Conservation (phyloP, 2,329 filamentous ascomycete genomes). For the Stachybotrys chartarum region DNA sequence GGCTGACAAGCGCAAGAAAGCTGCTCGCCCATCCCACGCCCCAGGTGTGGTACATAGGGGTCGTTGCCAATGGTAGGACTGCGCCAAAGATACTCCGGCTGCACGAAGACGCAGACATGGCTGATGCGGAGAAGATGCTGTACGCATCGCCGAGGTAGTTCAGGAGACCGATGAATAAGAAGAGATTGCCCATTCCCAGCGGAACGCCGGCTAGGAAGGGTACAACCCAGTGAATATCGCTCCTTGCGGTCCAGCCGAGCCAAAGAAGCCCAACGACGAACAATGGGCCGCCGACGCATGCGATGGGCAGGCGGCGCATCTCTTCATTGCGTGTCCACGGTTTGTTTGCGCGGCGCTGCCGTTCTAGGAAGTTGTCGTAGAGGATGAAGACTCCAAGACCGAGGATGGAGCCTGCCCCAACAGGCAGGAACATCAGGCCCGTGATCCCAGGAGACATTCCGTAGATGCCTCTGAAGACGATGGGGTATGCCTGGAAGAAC, state of each 20-base stretch:
- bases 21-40: not conserved
- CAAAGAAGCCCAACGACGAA: not conserved
- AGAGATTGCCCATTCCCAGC: not conserved
- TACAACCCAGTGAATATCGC: not conserved
- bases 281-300: not conserved
- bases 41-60: not conserved
- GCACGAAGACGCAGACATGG: not conserved
- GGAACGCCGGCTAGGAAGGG: not conserved
- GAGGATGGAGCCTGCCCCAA: conserved; percentile 4
- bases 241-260: not conserved
- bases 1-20: not conserved
- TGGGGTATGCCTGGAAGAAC: conserved; percentile 50
- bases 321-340: not conserved
- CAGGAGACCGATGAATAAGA: conserved; percentile 1
- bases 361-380: not conserved
- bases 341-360: not conserved
- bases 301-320: not conserved
- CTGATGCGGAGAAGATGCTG: not conserved
- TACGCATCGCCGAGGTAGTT: conserved; percentile 1
- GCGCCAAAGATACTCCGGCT: not conserved
- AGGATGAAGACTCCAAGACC: not conserved
- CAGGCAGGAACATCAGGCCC: conserved; percentile 5
- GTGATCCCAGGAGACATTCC: conserved; percentile 3
- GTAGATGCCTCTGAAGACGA: conserved; percentile 11
- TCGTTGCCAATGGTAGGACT: not conserved